These are phyloP conservation scores for Elaphomyces granulatus DNA, from an alignment of 495 filamentous ascomycete species.

Conservation along the genomic window DNA sequence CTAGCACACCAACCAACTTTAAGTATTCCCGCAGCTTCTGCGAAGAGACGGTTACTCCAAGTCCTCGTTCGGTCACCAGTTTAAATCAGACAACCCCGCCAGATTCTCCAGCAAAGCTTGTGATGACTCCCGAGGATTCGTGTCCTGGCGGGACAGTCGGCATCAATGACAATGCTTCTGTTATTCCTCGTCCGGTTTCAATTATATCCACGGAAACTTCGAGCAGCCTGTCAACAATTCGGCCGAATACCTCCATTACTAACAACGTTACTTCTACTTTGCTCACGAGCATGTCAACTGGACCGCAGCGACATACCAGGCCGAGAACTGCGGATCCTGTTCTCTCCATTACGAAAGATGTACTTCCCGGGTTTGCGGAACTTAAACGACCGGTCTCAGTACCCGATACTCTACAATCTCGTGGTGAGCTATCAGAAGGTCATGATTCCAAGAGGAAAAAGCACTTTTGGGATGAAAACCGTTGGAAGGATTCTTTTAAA, in stretches of 20 bases:
- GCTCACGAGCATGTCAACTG: too few species aligned
- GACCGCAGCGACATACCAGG: conserved; percentile 16
- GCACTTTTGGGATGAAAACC: conserved; percentile 12
- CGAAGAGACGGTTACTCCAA: conserved; percentile 21
- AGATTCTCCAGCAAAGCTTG: conserved; percentile 23
- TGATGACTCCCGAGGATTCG: conserved; percentile 15
- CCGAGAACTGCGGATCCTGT: conserved; percentile 40
- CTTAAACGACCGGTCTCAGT: conserved; percentile 26
- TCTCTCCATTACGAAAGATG: background rate
- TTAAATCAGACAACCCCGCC: conserved; percentile 21
- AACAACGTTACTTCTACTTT: conserved; percentile 22
- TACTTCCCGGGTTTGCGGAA: background rate
- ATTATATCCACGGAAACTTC: conserved; percentile 61
- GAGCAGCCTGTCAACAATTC: conserved; percentile 45
- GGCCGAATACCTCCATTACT: conserved; percentile 19
- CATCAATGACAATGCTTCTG: conserved; percentile 45
- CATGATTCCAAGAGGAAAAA: conserved; percentile 7
- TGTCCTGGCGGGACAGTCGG: too few species aligned
- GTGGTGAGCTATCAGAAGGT: background rate
- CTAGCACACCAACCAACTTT: conserved; percentile 46
- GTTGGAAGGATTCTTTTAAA: conserved; percentile 16
- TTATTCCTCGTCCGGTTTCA: conserved; percentile 53
- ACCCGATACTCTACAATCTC: conserved; percentile 8
- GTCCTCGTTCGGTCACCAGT: conserved; percentile 23
- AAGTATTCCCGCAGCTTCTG: conserved; percentile 14